Conservation (phyloP, 1,284 basidiomycete genomes). For the Cystobasidium pallidum region DNA sequence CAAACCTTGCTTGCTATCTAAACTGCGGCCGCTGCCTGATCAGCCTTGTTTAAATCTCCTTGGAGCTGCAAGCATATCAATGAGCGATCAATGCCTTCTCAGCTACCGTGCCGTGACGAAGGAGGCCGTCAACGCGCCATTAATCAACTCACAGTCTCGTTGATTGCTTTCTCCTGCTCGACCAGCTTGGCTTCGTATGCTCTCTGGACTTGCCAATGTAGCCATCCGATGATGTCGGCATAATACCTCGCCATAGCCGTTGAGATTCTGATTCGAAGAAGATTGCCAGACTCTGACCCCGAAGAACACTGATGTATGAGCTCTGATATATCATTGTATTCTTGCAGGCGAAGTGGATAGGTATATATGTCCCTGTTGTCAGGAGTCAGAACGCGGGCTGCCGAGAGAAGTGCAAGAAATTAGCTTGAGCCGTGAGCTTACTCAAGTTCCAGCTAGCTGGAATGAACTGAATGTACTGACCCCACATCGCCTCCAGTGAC, state of each 20-base stretch:
- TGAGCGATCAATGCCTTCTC: not conserved
- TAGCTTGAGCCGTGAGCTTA: too few relatives aligned
- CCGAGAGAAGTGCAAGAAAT: not conserved
- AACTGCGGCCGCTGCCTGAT: not conserved
- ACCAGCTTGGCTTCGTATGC: not conserved
- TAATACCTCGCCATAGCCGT: not conserved
- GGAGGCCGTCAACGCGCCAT: not conserved
- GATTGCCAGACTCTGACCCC: not conserved
- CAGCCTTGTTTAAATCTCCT: not conserved
- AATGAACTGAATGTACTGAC: not conserved
- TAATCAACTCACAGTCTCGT: not conserved
- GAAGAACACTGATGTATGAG: not conserved
- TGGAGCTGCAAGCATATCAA: not conserved
- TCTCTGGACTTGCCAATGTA: not conserved
- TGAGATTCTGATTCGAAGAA: not conserved
- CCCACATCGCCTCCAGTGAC: constrained; percentile 14
- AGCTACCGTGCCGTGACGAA: not conserved
- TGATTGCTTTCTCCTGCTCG: not conserved
- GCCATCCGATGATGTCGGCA: not conserved
- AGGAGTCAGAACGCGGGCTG: not conserved
- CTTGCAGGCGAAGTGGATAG: not conserved
- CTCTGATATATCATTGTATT: not conserved
- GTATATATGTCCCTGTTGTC: not conserved
- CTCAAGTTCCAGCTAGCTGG: too few relatives aligned
- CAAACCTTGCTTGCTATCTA: too few relatives aligned